Evolutionary conservation across 2,329 filamentous ascomycete genomes (phyloP), one percentile per base, ranked within the genome.

Genomic region (Scolecobasidium constrictum): DNA sequence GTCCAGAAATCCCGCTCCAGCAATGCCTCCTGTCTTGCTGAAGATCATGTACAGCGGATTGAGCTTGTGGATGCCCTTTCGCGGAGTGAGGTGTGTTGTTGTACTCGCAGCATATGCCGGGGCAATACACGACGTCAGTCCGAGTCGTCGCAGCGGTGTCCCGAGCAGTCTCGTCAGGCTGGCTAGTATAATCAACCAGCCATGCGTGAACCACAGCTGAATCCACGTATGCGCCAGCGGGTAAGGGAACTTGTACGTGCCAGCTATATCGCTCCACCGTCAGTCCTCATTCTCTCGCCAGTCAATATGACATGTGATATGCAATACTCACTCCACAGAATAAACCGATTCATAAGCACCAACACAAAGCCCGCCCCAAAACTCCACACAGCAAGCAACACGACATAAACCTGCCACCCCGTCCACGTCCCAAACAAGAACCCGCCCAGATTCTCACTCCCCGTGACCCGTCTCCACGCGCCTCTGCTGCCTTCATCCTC

Each of bases 1-100:
- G 47, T 73, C 71, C 43, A 75, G 68, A 3, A 73, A 50, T 6
- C 71, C 69, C 15, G 69, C 71, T n/a, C 71, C 69, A 22, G 70
- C 67, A 47, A 72, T 71, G 13, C 69, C 68, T 3, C 67, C 66
- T 1, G 62, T 64, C 9, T 63, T 62, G 43, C 59, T 59, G 11
- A 53, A 42, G 47, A 69, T 49, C 35, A 31, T 42, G 43, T 16
- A 39, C 31, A 18, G 47, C 48, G 49, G 53, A 40, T 53, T 56
- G 39, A 43, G 5, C 35, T 55, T 55, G 31, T 48, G 45, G 52
- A 28, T 46, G 43, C 60, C 50, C 50, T 53, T 17, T 35, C 56
- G 52, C 2, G 55, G 52, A n/a, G 56, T 48, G 5, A 58, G 50
- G n/a, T 31, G 26, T 7, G 26, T 31, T 7, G 26, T n/a, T n/a